Conservation (phyloP, 2,329 filamentous ascomycete species). For the Fusarium agapanthi region DNA sequence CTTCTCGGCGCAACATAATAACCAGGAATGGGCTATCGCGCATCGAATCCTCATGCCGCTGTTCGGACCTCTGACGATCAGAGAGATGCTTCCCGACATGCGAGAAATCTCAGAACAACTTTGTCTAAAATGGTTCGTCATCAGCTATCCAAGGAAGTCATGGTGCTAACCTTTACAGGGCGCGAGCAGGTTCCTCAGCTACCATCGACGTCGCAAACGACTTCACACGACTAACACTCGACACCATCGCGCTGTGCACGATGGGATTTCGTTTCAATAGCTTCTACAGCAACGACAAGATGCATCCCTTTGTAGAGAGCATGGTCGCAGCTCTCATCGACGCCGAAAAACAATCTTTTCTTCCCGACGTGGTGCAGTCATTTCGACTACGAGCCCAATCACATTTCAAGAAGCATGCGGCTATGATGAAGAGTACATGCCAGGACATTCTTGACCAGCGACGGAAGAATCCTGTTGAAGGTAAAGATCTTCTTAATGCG, state of each 20-base stretch:
- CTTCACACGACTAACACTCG: background rate
- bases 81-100: constrained; percentile 74
- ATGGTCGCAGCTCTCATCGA: constrained; percentile 2
- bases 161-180: background rate
- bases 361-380: background rate
- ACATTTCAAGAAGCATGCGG: background rate
- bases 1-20: constrained; percentile 64
- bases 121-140: constrained; percentile 63
- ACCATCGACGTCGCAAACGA: constrained; percentile 1
- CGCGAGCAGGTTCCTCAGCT: background rate
- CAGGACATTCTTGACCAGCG: background rate
- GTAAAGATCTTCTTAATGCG: background rate
- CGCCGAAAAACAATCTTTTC: background rate
- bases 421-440: background rate
- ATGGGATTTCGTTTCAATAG: constrained; percentile 17
- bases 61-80: constrained; percentile 74
- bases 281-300: constrained; percentile 4
- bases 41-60: constrained; percentile 72
- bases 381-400: background rate
- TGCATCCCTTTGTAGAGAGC: background rate
- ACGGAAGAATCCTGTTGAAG: background rate
- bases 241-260: constrained; percentile 11
- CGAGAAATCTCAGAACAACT: constrained; percentile 73
- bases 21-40: constrained; percentile 73
- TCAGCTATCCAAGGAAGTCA: fast-evolving